Base-by-base conservation (phyloP, 2,329 filamentous ascomycete species). In the Fusarium tricinctum region DNA sequence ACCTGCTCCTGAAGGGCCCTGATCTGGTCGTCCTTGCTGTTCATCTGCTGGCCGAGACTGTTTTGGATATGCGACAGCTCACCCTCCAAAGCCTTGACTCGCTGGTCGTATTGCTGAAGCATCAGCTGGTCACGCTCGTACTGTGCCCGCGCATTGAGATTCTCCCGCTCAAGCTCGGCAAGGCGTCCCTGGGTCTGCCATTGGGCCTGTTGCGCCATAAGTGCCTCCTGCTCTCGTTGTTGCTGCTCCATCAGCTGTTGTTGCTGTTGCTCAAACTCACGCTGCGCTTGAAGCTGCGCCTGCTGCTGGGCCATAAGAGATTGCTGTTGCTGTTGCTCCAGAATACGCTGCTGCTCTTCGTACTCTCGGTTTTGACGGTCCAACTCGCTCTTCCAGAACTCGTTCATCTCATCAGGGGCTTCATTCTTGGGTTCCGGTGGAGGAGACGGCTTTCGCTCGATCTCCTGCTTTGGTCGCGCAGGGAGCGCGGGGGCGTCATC, bases 121-220 rank as follows among this genome's bases (percentile, higher is more conserved):
- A 98, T 93, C 42, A 99, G 84, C 81, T 98, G 96, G 77, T 99
- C 94, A n/a, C 91, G 91, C 79, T 98, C 94, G 77, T 97, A 98
- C 79, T 98, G 96, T 10, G 94, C 93, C 42, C 96, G 89, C 6
- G 96, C 96, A 74, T 96, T 95, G 26, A 99, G 83, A 72, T 99
- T 98, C 81, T 98, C 95, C 59, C 91, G 92, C 81, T 99, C 95
- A 49, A 99, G 84, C 81, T 99, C 96, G 2, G 95, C 96, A 74
- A 99, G 85, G n/a, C 94, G 91, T 39, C 96, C 96, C 77, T 98
- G 94, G 0, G 95, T 98, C 76, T 98, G 95, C 81, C 94, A 93
- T 74, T 95, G 90, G 63, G 92, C 92, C 76, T 99, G 96, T 70
- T 98, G 93, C 23, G 91, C 88, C 76, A 96, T 83, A 32, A 99